Evolutionary conservation across 192 early-diverging fungal genomes (phyloP).

Genomic region (Coemansia sp.): DNA sequence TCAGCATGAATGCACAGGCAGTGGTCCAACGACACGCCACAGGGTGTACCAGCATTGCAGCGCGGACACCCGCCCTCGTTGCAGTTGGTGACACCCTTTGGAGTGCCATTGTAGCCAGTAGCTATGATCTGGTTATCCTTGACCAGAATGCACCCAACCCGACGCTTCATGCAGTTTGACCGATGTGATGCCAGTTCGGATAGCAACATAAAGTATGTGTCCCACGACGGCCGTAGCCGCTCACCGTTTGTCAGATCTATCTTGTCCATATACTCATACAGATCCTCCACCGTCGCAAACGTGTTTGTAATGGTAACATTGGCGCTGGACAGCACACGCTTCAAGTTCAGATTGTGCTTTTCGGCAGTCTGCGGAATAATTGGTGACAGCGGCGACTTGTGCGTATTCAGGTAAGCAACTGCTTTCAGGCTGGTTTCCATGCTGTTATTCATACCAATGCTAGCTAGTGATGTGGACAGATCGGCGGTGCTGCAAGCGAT

Average conservation of each 20-base stretch:
- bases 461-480: conserved; percentile 9
- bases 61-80: conserved; percentile 91
- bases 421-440: conserved; percentile 1
- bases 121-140: conserved; percentile 86
- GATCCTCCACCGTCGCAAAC: conserved; percentile 23
- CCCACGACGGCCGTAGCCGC: conserved; percentile 87
- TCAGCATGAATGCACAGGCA: conserved; percentile 98
- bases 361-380: conserved; percentile 20
- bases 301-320: conserved; percentile 69
- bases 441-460: conserved; percentile 1
- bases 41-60: conserved; percentile 84
- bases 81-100: conserved; percentile 88
- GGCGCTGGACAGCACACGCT: conserved; percentile 46
- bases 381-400: conserved; percentile 17
- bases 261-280: conserved; percentile 51
- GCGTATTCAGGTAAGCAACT: background rate
- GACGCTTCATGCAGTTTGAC: conserved; percentile 98
- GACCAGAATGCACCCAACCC: conserved; percentile 93
- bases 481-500: background rate
- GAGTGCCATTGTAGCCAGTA: conserved; percentile 99
- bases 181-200: conserved; percentile 86
- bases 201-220: conserved; percentile 96
- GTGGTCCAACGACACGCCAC: conserved; percentile 75
- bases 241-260: conserved; percentile 69
- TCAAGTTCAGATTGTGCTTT: conserved; percentile 26